Percentiles rank a stretch among this genome's conserved stretches.
phyloP scores from a whole-genome alignment of 176 grass and related monocot genomes.

The Alopecurus myosuroides region DNA sequence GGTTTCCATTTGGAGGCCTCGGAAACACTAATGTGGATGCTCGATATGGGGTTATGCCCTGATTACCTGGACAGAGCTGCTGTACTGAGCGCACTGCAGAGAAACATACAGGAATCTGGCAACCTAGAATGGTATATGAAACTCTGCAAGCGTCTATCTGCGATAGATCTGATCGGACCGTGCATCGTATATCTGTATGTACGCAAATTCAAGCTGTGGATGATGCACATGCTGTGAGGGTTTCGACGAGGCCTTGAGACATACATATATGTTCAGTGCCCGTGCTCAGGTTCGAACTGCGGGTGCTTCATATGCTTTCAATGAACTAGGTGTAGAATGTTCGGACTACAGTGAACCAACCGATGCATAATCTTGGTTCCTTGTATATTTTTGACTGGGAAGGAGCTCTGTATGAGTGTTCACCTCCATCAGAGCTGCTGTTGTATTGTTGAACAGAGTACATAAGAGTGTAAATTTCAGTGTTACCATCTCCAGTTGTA shows the following conservation, averaged over 20 bases:
- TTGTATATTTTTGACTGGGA: conserved; percentile 38
- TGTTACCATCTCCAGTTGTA: conserved; percentile 6
- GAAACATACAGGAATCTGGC: conserved; percentile 73
- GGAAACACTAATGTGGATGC: conserved; percentile 65
- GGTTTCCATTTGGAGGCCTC: conserved; percentile 81
- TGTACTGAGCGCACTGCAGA: conserved; percentile 65
- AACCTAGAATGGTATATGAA: conserved; percentile 70
- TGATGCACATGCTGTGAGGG: conserved; percentile 80
- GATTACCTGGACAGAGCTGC: conserved; percentile 86
- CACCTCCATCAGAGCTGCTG: conserved; percentile 1
- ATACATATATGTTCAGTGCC: neutral
- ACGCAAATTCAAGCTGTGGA: conserved; percentile 79
- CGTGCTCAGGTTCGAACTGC: conserved; percentile 34
- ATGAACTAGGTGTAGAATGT: conserved; percentile 2
- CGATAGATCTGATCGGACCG: conserved; percentile 67
- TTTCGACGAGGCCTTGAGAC: conserved; percentile 8
- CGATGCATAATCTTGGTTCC: conserved; percentile 27
- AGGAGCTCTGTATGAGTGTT: neutral
- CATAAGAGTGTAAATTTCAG: conserved; percentile 22
- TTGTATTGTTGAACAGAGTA: conserved; percentile 20
- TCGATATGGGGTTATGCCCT: conserved; percentile 69
- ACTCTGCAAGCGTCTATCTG: conserved; percentile 74
- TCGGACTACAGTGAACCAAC: neutral
- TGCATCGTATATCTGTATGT: conserved; percentile 86
- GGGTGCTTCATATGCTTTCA: conserved; percentile 51